Base-by-base conservation (phyloP, 2,329 filamentous ascomycete genomes). In the Xylariomycetidae sp. region DNA sequence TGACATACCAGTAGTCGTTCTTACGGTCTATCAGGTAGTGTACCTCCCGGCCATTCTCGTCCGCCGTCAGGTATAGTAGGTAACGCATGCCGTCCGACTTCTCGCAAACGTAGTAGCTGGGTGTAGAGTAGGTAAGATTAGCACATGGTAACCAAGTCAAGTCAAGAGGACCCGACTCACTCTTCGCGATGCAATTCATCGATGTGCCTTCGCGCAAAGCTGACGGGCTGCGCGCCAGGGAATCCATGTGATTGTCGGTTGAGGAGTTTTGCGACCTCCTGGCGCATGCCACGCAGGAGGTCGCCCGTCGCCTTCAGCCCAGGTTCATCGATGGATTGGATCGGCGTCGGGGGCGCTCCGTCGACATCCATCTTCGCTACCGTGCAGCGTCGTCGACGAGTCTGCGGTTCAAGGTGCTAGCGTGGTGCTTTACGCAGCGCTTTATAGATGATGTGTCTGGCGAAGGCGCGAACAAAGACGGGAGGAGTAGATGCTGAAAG, bases 21-120 rank as follows among this genome's bases (percentile, higher is more conserved):
- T 89, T 94, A 54, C 92, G 87, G 64, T 98, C 90, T 63, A 98
- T 95, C 36, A 98, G 72, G 65, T 95, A 95, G 54, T 92, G 85
- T 16, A 81, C 74, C 56, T 93, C 87, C 30, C 56, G 46, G 34
- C 65, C 67, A 5, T 65, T 57, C 25, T 79, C 72, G 54, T 82
- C 81, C 6, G 67, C 59, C 31, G 85, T 87, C 45, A 92, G 79
- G 67, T 93, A 96, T 44, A 98, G 76, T n/a, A 98, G 75, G 59
- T 93, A 95, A 43, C 92, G 80, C 43, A 96, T 86, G 34, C 92
- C 92, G 56, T 98, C 92, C 1, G 90, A 95, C 67, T 98, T 98
- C 63, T 98, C 92, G 68, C 90, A 95, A 44, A 98, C 84, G 57
- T 89, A 98, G 67, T 96, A 98, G 61, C 79, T 83, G 33, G 12